Evolutionary conservation across 306 rosid genomes (phyloP).

Genomic region (Phaseolus lunatus): DNA sequence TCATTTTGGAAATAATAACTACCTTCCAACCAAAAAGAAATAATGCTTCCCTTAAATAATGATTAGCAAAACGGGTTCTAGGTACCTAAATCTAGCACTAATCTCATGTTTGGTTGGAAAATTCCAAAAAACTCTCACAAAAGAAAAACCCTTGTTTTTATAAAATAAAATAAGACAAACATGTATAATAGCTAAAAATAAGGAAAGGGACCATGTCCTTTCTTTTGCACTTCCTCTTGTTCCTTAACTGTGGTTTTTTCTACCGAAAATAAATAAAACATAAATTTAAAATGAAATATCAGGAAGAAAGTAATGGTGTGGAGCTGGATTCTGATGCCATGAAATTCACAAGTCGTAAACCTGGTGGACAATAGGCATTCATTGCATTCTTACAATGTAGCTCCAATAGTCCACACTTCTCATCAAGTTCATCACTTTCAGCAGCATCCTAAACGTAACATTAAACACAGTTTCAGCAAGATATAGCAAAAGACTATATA

Average conservation of each 20-base stretch:
- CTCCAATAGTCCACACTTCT: slow-evolving; percentile 56
- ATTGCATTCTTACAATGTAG: slow-evolving; percentile 69
- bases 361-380: slow-evolving; percentile 73
- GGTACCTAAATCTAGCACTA: too few species aligned
- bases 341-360: slow-evolving; percentile 65
- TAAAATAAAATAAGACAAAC: too few species aligned
- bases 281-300: slow-evolving; percentile 27
- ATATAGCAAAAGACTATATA: neutral
- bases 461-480: neutral
- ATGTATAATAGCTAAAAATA: neutral
- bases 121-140: neutral
- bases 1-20: too few species aligned
- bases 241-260: neutral
- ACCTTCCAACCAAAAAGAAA: too few species aligned
- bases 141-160: neutral
- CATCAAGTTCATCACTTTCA: slow-evolving; percentile 79
- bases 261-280: slow-evolving; percentile 16
- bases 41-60: too few species aligned
- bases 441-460: slow-evolving; percentile 62
- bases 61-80: too few species aligned
- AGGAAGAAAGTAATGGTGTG: slow-evolving; percentile 52
- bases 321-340: slow-evolving; percentile 59
- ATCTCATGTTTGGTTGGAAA: too few species aligned
- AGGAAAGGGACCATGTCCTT: neutral
- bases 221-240: neutral